A percentile compares a stretch with the other conserved stretches of the same genome.
phyloP scores from a whole-genome alignment of 805 yeast species.

The Wickerhamiella hasegawae region DNA sequence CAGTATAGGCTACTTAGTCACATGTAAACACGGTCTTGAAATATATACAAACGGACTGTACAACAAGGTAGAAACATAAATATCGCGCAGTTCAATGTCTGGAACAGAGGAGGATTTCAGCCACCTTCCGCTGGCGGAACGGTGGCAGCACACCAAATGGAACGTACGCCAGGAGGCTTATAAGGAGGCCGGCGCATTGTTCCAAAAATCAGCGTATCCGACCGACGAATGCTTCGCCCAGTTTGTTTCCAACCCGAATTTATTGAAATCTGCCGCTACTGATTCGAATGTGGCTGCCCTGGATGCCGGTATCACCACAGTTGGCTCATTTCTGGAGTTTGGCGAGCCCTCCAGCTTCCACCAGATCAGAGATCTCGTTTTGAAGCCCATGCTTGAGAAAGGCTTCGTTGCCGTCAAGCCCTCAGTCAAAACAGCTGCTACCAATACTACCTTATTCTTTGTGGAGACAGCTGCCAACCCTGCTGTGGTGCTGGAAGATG shows the following conservation, averaged over 20 bases:
- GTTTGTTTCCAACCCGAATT: slow-evolving; percentile 36
- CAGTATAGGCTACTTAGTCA: too few species aligned
- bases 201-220: slow-evolving; percentile 38
- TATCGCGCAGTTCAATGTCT: too few species aligned
- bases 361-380: slow-evolving; percentile 15
- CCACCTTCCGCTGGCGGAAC: slow-evolving; percentile 46
- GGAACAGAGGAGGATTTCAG: slow-evolving; percentile 54
- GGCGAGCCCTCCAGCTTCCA: slow-evolving; percentile 34
- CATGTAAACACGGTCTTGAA: too few species aligned
- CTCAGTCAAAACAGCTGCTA: slow-evolving; percentile 51
- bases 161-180: slow-evolving; percentile 73
- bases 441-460: slow-evolving; percentile 43
- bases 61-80: too few species aligned
- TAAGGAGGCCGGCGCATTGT: slow-evolving; percentile 40
- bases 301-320: slow-evolving; percentile 54
- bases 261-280: slow-evolving; percentile 40
- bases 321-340: slow-evolving; percentile 37
- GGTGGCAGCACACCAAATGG: slow-evolving; percentile 63
- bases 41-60: too few species aligned
- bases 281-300: slow-evolving; percentile 88
- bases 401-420: slow-evolving; percentile 62
- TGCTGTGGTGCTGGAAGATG: slow-evolving; percentile 36
- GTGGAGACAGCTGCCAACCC: slow-evolving; percentile 53
- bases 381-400: slow-evolving; percentile 50
- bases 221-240: slow-evolving; percentile 38